Evolutionary conservation across 257 asterid genomes (phyloP).

Genomic region (Handroanthus guayacan): DNA sequence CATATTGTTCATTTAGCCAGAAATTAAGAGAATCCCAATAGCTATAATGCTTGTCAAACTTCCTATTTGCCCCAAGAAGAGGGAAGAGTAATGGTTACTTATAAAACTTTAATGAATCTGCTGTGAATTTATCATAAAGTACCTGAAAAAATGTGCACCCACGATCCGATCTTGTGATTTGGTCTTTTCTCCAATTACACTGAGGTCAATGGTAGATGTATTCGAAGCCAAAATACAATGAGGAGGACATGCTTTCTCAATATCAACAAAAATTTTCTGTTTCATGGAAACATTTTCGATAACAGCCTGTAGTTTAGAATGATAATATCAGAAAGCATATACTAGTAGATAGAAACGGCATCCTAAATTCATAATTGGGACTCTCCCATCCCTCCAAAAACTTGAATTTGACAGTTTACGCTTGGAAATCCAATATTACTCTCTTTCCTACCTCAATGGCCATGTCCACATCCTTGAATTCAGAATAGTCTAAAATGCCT

Average conservation of each 20-base stretch:
- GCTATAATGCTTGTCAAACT: not conserved
- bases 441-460: no score
- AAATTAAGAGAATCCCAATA: not conserved
- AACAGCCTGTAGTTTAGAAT: constrained; percentile 61
- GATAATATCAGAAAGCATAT: constrained; percentile 18
- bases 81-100: not conserved
- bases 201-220: constrained; percentile 73
- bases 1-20: not conserved
- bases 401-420: no score
- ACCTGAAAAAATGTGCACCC: constrained; percentile 85
- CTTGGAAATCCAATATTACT: no score
- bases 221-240: constrained; percentile 71
- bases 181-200: constrained; percentile 56
- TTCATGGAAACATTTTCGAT: constrained; percentile 62
- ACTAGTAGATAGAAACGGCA: not conserved
- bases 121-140: constrained; percentile 4
- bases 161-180: constrained; percentile 63
- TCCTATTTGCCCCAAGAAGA: not conserved
- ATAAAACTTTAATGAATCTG: not conserved
- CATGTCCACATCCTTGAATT: no score
- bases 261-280: constrained; percentile 59
- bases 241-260: constrained; percentile 69
- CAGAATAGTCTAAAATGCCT: no score
- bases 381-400: no score
- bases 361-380: not conserved